Evolutionary conservation across 192 early-diverging fungal species (phyloP).

Genomic region (Gamsiella multidivaricata): DNA sequence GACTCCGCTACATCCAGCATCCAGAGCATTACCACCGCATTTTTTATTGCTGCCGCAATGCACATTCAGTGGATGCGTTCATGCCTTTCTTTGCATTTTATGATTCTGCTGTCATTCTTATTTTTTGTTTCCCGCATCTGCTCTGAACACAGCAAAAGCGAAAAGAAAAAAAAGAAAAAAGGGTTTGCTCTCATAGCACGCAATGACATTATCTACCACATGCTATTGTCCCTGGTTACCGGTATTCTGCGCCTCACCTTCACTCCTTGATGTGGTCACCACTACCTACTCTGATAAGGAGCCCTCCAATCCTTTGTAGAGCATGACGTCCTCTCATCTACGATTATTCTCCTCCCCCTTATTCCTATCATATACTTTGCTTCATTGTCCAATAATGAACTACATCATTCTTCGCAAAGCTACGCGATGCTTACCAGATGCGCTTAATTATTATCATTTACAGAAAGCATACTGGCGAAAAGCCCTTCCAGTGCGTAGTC

Average conservation of each 20-base stretch:
- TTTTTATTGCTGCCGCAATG: too few relatives aligned
- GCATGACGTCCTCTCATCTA: too few relatives aligned
- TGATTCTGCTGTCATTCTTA: background rate
- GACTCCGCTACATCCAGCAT: background rate
- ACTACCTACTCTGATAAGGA: background rate
- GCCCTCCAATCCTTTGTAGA: background rate
- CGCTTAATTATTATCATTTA: background rate
- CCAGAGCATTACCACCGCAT: background rate
- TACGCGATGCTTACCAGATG: slow-evolving; percentile 3
- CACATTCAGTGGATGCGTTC: too few relatives aligned
- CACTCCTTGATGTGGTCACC: background rate
- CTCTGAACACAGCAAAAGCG: slow-evolving; percentile 27
- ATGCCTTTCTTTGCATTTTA: too few relatives aligned
- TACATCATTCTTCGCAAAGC: slow-evolving; percentile 12
- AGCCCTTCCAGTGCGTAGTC: slow-evolving; percentile 76
- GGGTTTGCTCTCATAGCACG: too few relatives aligned
- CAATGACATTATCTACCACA: too few relatives aligned
- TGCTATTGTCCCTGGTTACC: background rate
- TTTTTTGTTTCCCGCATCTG: slow-evolving; percentile 6
- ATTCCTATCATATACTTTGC: background rate
- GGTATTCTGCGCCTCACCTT: too few relatives aligned
- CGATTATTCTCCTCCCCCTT: too few relatives aligned
- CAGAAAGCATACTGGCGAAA: slow-evolving; percentile 65
- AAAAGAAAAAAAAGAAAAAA: too few relatives aligned
- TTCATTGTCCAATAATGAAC: background rate